Evolutionary conservation across 108 stramenopile species (phyloP).

Genomic region (Tribonema minus): DNA sequence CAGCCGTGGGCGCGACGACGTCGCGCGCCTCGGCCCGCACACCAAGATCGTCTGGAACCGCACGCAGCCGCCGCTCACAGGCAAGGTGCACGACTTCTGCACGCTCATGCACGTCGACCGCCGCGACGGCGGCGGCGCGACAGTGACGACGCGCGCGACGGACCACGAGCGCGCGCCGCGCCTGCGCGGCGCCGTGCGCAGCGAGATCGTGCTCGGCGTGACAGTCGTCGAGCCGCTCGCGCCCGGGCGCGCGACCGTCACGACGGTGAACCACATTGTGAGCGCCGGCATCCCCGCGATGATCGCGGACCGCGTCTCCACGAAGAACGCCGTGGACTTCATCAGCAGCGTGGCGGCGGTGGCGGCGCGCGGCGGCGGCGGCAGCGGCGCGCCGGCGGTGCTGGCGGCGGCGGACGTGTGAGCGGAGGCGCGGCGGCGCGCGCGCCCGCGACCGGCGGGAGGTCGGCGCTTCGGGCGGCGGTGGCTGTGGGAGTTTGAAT

Average conservation of each 20-base stretch:
- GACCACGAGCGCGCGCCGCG: conserved; percentile 32
- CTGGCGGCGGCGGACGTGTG: no score
- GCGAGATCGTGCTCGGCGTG: conserved; percentile 41
- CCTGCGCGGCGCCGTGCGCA: conserved; percentile 15
- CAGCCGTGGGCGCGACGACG: conserved; percentile 35
- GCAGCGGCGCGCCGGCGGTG: no score
- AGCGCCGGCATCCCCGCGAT: conserved; percentile 30
- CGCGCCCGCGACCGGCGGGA: no score
- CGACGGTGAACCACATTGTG: conserved; percentile 42
- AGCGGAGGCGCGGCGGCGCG: no score
- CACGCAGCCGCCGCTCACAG: conserved; percentile 30
- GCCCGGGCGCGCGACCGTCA: neutral
- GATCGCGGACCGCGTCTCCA: conserved; percentile 42
- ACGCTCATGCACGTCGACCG: conserved; percentile 44
- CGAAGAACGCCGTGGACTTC: conserved; percentile 44
- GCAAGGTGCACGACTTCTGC: conserved; percentile 45
- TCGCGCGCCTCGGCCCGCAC: conserved; percentile 37
- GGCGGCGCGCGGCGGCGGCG: neutral
- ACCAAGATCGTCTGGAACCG: conserved; percentile 47
- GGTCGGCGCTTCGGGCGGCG: no score
- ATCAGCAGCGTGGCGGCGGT: conserved; percentile 17
- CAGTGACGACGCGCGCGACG: conserved; percentile 17
- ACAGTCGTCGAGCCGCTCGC: conserved; percentile 12
- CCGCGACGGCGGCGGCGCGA: conserved; percentile 5
- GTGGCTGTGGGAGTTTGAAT: no score